Evolutionary conservation across 2,329 filamentous ascomycete genomes (phyloP).

Genomic region (Eutypella sp.): DNA sequence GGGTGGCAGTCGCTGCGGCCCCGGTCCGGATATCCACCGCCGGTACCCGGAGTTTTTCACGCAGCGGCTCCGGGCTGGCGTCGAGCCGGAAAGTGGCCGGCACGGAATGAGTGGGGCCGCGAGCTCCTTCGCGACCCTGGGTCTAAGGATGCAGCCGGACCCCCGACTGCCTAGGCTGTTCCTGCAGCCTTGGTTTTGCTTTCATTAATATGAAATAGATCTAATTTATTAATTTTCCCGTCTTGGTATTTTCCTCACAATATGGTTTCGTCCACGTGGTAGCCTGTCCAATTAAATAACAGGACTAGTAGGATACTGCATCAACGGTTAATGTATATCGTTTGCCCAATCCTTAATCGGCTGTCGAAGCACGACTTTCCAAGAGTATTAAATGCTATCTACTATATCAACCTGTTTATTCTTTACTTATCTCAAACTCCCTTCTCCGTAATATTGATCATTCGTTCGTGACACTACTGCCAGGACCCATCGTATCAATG

Average conservation of each 20-base stretch:
- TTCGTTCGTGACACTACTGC: too few species aligned
- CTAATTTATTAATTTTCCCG: not conserved
- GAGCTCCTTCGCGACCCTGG: not conserved
- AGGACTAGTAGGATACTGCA: too few species aligned
- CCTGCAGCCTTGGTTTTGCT: slow-evolving; percentile 2
- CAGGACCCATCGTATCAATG: too few species aligned
- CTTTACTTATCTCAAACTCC: too few species aligned
- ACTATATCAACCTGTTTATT: too few species aligned
- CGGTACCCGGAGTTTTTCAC: not conserved
- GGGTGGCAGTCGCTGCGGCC: not conserved
- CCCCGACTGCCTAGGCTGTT: slow-evolving; percentile 1
- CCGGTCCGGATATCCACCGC: slow-evolving; percentile 1
- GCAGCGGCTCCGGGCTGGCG: not conserved
- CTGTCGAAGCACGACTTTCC: too few species aligned
- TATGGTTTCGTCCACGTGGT: too few species aligned
- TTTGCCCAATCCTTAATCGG: too few species aligned
- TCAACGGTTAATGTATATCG: too few species aligned
- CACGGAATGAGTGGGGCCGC: slow-evolving; percentile 1
- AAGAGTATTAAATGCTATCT: too few species aligned
- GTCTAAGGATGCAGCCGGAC: not conserved
- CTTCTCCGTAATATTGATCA: too few species aligned
- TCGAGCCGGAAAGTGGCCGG: not conserved
- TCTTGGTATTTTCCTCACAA: slow-evolving; percentile 2
- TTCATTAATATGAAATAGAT: not conserved
- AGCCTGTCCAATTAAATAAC: too few species aligned